phyloP scores from a whole-genome alignment of 2,329 filamentous ascomycete species.

The Aspergillus sp. region DNA sequence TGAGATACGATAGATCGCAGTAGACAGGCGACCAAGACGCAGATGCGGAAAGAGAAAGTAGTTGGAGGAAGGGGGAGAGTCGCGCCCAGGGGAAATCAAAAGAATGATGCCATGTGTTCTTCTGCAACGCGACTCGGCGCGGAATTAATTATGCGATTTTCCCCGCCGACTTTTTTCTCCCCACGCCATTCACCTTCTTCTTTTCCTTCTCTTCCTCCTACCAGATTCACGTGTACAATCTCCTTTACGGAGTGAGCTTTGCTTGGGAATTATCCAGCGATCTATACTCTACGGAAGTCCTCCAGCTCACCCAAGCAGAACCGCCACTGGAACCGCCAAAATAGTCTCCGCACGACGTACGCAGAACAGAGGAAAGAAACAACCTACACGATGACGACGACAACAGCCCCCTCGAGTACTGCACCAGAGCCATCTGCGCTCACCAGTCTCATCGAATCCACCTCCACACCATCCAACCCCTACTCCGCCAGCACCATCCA shows the following conservation, averaged over 20 bases:
- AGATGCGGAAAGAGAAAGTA: not conserved
- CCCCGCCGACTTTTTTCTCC: slow-evolving; percentile 4
- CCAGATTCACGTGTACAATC: not conserved
- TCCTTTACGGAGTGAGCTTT: not conserved
- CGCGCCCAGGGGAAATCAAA: not conserved
- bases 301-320: too few relatives aligned
- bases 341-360: not conserved
- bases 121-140: slow-evolving; percentile 9
- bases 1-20: not conserved
- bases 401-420: slow-evolving; percentile 1
- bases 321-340: too few relatives aligned
- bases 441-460: slow-evolving; percentile 36
- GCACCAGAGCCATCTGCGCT: slow-evolving; percentile 38
- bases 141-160: not conserved
- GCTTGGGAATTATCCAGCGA: too few relatives aligned
- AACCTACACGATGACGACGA: not conserved
- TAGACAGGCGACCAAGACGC: not conserved
- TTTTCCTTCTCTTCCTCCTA: not conserved
- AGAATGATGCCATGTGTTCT: slow-evolving; percentile 40
- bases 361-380: not conserved
- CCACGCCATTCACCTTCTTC: not conserved
- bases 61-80: not conserved
- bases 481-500: slow-evolving; percentile 53
- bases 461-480: slow-evolving; percentile 24
- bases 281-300: too few relatives aligned